Percentiles rank a stretch among this genome's conserved stretches.
Evolutionary conservation across 2,329 filamentous ascomycete species (phyloP).

Genomic region (Chaetomium sp.): DNA sequence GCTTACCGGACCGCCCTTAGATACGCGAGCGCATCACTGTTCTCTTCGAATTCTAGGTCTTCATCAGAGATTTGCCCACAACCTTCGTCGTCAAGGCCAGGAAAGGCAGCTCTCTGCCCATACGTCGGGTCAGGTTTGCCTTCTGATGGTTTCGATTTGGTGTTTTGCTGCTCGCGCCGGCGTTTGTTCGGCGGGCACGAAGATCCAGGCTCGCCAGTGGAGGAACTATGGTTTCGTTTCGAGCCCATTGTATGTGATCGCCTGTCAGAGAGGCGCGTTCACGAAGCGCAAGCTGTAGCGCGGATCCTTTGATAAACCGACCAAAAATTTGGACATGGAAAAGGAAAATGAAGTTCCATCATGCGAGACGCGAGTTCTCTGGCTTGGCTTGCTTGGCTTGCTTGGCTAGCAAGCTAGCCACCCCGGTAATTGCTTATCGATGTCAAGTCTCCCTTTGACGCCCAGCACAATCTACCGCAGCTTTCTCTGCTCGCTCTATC

Average conservation of each 20-base stretch:
- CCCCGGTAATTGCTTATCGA: no score
- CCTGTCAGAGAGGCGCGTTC: not conserved
- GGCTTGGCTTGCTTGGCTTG: no score
- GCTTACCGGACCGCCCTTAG: slow-evolving; percentile 64
- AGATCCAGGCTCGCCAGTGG: slow-evolving; percentile 14
- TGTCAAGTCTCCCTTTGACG: no score
- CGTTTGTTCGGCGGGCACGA: slow-evolving; percentile 20
- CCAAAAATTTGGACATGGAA: not conserved
- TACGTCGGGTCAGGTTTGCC: slow-evolving; percentile 55
- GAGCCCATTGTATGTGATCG: slow-evolving; percentile 18
- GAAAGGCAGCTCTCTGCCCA: slow-evolving; percentile 67
- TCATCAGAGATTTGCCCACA: slow-evolving; percentile 42
- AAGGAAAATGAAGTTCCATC: no score
- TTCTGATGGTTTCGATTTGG: slow-evolving; percentile 34
- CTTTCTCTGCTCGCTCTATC: no score
- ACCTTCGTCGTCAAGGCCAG: slow-evolving; percentile 45
- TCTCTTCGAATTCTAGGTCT: slow-evolving; percentile 61
- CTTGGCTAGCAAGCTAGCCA: no score
- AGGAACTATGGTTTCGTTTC: slow-evolving; percentile 21
- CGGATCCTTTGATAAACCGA: not conserved
- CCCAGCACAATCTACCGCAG: no score
- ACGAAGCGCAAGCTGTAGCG: not conserved
- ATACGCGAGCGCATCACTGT: slow-evolving; percentile 63
- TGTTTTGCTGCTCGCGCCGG: slow-evolving; percentile 17
- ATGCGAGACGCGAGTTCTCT: no score